Base-by-base conservation (phyloP, 2,329 filamentous ascomycete genomes). In the Trichophaea hybrida region DNA sequence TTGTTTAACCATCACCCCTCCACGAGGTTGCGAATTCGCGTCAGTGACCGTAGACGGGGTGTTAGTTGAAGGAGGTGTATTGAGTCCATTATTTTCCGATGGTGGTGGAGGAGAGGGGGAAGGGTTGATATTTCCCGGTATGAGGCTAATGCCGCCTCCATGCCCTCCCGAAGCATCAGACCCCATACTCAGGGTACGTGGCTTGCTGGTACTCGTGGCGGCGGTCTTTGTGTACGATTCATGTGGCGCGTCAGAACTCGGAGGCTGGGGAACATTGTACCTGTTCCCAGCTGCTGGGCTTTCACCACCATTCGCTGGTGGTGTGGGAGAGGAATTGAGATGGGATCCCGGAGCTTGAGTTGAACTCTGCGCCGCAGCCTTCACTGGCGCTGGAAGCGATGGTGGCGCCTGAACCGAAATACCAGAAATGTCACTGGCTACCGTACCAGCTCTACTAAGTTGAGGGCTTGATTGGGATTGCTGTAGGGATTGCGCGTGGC, bases 401-500 rank as follows among this genome's bases (percentile, higher is more conserved):
- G 48, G 48, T 15, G 48, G 48, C 12, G 13, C n/a, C 15, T 13
- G 13, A 12, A 12, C n/a, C 13, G n/a, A 4, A 32, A 12, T 15
- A 12, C 12, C 15, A 1, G 48, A 51, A 7, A 12, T 6, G 31
- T 51, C 15, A 51, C 15, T 24, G 48, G 31, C 48, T 12, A 24
- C 48, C 6, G 48, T 51, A 15, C 8, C 48, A 6, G 48, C 31
- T 12, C 48, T 15, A 12, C 48, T 51, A 13, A 51, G 31, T 12
- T 32, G 48, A 13, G 48, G 48, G 31, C 48, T 51, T 32, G 48
- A 43, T 15, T 53, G 46, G 1, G 13, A 5, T 38, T 57, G 34
- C 35, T 57, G 58, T 43, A 10, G 38, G 12, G 40, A 13, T n/a
- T n/a, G 34, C 40, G 57, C 57, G 24, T 51, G 56, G 38, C 53